Evolutionary conservation across 176 grass and related monocot species (phyloP).

Genomic region (Rhynchospora pubera): DNA sequence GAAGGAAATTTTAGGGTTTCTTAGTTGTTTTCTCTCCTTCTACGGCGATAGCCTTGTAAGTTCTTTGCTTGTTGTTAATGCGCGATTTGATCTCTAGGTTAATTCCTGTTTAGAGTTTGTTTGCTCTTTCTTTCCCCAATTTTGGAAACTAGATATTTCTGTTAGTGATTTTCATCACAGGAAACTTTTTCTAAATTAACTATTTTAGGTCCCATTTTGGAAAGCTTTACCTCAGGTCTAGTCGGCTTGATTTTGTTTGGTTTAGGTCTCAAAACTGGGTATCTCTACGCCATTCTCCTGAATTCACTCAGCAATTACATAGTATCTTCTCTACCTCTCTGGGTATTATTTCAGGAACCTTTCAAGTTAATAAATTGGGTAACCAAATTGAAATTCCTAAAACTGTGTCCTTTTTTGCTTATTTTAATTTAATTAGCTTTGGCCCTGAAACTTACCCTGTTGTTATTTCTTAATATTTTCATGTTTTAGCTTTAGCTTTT

Average conservation of each 20-base stretch:
- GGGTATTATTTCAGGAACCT: not conserved
- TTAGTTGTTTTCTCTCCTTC: not conserved
- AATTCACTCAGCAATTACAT: not conserved
- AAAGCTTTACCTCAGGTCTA: not conserved
- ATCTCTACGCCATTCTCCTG: not conserved
- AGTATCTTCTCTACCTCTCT: not conserved
- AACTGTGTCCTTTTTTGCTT: not conserved
- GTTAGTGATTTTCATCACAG: not conserved
- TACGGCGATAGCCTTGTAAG: not conserved
- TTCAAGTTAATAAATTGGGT: not conserved
- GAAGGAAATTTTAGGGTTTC: slow-evolving; percentile 1
- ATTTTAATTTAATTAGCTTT: not conserved
- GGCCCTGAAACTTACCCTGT: not conserved
- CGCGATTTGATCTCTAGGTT: slow-evolving; percentile 12
- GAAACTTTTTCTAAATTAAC: not conserved
- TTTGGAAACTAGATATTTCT: not conserved
- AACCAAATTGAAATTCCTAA: slow-evolving; percentile 3
- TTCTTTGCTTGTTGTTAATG: not conserved
- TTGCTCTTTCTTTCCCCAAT: not conserved
- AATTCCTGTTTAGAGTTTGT: not conserved
- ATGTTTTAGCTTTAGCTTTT: not conserved
- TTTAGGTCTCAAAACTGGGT: not conserved
- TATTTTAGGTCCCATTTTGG: not conserved
- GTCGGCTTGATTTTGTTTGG: not conserved
- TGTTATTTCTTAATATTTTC: not conserved